These are phyloP conservation scores for Euphorbia tirucalli DNA, from an alignment of 345 rosid genomes.

Conservation along the genomic window DNA sequence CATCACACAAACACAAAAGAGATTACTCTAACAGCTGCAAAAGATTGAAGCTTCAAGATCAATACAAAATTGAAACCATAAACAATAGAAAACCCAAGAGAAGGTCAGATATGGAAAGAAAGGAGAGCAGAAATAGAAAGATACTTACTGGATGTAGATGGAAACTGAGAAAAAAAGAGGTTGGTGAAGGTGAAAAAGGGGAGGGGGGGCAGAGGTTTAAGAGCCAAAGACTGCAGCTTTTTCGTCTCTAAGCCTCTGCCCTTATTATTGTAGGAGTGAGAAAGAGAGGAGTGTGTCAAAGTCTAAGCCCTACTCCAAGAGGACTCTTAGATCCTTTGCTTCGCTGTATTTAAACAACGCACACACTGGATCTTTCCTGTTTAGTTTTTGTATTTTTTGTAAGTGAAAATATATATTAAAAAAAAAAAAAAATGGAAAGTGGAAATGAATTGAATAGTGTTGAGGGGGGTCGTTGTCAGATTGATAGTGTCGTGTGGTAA, in stretches of 20 bases:
- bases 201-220: constrained; percentile 21
- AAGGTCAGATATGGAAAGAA: background rate
- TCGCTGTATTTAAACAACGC: constrained; percentile 26
- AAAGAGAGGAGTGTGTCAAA: constrained; percentile 5
- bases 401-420: background rate
- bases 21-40: constrained; percentile 9
- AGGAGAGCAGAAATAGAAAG: background rate
- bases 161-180: background rate
- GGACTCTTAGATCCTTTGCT: constrained; percentile 22
- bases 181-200: background rate
- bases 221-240: constrained; percentile 6
- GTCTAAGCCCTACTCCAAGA: constrained; percentile 41
- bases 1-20: constrained; percentile 40
- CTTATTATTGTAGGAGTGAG: background rate
- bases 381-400: background rate
- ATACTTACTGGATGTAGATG: constrained; percentile 20
- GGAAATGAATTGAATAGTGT: constrained; percentile 1
- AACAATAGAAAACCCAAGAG: constrained; percentile 24
- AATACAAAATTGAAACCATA: constrained; percentile 13
- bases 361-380: constrained; percentile 6
- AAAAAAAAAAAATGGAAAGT: background rate
- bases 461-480: constrained; percentile 1
- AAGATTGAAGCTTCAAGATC: background rate
- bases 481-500: background rate
- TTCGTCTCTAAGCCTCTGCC: background rate